A percentile compares a stretch with the other conserved stretches of the same genome.
These are phyloP conservation scores for Eutrema salsugineum DNA, from an alignment of 441 rosid genomes.

Conservation along the genomic window DNA sequence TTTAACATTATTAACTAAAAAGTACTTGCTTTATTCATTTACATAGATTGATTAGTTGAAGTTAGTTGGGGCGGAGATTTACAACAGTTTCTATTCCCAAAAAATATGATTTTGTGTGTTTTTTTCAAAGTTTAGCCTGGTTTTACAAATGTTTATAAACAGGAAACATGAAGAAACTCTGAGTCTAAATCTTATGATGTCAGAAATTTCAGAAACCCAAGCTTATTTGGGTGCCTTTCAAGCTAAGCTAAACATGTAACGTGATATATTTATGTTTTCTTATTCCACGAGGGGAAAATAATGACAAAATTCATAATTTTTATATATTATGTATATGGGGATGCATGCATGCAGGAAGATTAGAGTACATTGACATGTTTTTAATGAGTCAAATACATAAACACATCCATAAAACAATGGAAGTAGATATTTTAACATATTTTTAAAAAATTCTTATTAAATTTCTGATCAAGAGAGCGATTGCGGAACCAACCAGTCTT, in stretches of 20 bases:
- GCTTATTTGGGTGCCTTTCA: conserved; percentile 22
- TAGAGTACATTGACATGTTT: neutral
- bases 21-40: neutral
- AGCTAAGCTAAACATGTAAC: conserved; percentile 18
- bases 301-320: neutral
- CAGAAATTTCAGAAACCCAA: conserved; percentile 11
- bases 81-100: neutral
- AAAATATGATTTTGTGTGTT: neutral
- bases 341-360: conserved; percentile 13
- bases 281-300: neutral
- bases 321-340: neutral
- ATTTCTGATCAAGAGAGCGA: neutral
- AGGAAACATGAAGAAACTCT: neutral
- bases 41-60: neutral
- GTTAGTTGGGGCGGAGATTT: neutral
- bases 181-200: conserved; percentile 19
- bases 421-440: neutral
- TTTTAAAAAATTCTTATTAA: neutral
- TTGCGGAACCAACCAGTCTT: conserved; percentile 17
- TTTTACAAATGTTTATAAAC: neutral
- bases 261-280: neutral
- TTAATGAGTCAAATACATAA: too few relatives aligned
- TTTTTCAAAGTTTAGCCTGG: neutral
- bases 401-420: too few relatives aligned
- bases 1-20: neutral